Base-by-base conservation (phyloP, 2,329 filamentous ascomycete species). In the Fusarium sp. region DNA sequence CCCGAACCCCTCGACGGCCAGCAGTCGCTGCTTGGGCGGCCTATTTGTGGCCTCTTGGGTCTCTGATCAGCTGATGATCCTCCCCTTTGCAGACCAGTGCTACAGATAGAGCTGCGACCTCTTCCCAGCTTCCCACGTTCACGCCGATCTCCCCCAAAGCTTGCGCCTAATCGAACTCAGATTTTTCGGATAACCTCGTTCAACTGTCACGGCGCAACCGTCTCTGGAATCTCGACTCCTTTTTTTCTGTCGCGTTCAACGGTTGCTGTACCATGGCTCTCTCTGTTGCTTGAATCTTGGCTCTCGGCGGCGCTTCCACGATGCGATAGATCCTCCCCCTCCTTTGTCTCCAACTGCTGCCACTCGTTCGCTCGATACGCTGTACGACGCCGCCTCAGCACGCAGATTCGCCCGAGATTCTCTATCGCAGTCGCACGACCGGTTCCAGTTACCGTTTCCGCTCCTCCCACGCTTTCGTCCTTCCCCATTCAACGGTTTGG, bases 51-150 rank as follows among this genome's bases (percentile, higher is more conserved):
- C 65, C 65, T 68, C 58, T 65, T 62, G 34, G 73, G 53, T 72
- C 61, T 62, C 62, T 65, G 73, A 75, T 75, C 73, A 75, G 73
- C 73, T 75, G 73, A 75, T 75, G 73, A 75, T 75, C 73, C 70
- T 75, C 73, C 71, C 73, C 73, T 74, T 73, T 75, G 67, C 63
- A 75, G 73, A 59, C 54, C 60, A 50, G 37, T 53, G 55, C 61
- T 70, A 65, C 57, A 70, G 60, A 72, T 73, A 73, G 62, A 70
- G 72, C 65, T 74, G 57, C 66, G 61, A 63, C 68, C 60, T 74
- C 71, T 61, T 71, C 47, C 66, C 65, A 69, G 63, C 64, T 69
- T 55, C 52, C 66, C 53, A 64, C 63, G 62, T 63, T 68, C 48
- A 40, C 72, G 72, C 68, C 72, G 70, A 74, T 75, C 72, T 74